Conservation (phyloP, 306 rosid species). For the Pachyrhizus erosus region DNA sequence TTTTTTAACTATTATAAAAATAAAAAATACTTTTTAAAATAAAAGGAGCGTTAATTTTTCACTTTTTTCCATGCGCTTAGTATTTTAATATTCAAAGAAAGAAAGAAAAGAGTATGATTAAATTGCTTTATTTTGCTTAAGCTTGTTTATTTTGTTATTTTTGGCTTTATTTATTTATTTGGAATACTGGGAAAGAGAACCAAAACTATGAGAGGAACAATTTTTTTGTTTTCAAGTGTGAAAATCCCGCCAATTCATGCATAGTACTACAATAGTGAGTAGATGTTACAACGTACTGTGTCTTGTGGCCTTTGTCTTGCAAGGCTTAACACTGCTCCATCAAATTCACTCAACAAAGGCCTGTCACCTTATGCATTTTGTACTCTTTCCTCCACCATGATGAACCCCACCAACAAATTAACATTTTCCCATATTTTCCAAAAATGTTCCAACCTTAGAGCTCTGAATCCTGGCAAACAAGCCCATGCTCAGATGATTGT, state of each 20-base stretch:
- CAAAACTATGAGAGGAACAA: neutral
- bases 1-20: neutral
- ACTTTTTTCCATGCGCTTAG: neutral
- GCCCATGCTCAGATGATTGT: conserved; percentile 76
- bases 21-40: neutral
- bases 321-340: conserved; percentile 24
- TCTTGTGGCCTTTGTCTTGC: conserved; percentile 39
- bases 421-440: conserved; percentile 82
- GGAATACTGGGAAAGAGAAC: neutral
- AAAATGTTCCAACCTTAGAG: conserved; percentile 63
- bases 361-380: conserved; percentile 38
- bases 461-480: conserved; percentile 68
- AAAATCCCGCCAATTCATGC: conserved; percentile 44
- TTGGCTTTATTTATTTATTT: neutral
- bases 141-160: neutral
- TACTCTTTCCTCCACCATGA: conserved; percentile 40
- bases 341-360: conserved; percentile 2
- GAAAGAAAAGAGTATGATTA: neutral
- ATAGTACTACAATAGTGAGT: neutral
- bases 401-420: conserved; percentile 51
- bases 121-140: neutral
- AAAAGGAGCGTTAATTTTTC: neutral
- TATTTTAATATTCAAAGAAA: neutral
- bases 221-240: neutral
- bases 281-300: conserved; percentile 39